Conservation (phyloP, 176 grass and related monocot species). For the Paspalum vaginatum region DNA sequence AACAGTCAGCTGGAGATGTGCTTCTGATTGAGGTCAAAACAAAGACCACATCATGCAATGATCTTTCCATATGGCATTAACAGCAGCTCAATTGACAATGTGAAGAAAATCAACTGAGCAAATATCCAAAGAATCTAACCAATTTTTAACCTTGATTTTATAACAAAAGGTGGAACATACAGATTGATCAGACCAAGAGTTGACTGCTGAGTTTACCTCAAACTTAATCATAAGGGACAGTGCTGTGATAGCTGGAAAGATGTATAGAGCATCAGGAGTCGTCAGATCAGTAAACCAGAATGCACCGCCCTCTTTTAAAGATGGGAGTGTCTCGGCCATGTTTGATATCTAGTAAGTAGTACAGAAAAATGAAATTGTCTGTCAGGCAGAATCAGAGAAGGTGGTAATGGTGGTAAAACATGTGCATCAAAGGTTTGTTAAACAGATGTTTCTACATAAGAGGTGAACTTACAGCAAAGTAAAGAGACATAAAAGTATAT, state of each 20-base stretch:
- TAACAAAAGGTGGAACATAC: constrained; percentile 22
- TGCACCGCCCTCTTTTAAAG: constrained; percentile 78
- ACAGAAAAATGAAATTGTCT: constrained; percentile 25
- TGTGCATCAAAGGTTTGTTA: not conserved
- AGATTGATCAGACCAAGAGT: constrained; percentile 8
- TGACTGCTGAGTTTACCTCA: constrained; percentile 52
- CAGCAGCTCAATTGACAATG: not conserved
- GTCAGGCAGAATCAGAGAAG: constrained; percentile 8
- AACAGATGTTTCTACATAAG: not conserved
- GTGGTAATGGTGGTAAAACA: not conserved
- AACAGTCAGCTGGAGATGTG: not conserved
- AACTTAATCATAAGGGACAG: constrained; percentile 55
- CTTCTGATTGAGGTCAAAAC: not conserved
- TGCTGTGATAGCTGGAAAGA: constrained; percentile 63
- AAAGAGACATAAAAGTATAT: constrained; percentile 35
- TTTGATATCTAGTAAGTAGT: constrained; percentile 64
- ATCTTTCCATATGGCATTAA: not conserved
- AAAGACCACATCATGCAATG: not conserved
- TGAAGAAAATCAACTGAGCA: constrained; percentile 5
- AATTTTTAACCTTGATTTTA: not conserved
- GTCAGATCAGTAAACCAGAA: constrained; percentile 94
- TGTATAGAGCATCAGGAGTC: constrained; percentile 59
- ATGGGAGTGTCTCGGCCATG: constrained; percentile 83
- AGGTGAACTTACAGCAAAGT: constrained; percentile 42
- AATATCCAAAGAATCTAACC: not conserved